These are phyloP conservation scores for Kodamaea neixiangensis DNA, from an alignment of 805 yeast species.

Conservation along the genomic window DNA sequence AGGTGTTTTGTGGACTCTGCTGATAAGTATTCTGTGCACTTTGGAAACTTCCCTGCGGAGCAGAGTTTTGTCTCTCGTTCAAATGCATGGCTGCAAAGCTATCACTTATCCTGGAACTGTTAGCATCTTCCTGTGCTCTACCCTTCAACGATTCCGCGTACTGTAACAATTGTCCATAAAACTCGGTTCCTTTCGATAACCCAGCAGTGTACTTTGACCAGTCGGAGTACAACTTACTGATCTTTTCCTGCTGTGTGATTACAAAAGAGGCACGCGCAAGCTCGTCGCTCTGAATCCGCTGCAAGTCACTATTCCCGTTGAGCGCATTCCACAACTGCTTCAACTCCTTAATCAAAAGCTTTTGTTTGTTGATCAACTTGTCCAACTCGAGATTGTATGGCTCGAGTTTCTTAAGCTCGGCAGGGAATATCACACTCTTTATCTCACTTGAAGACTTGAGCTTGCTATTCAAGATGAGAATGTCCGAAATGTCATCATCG, in stretches of 20 bases:
- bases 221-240: constrained; percentile 48
- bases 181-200: constrained; percentile 56
- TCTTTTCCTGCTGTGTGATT: constrained; percentile 33
- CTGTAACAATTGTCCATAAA: constrained; percentile 55
- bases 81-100: constrained; percentile 4
- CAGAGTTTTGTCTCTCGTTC: background rate
- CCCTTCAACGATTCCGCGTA: constrained; percentile 19
- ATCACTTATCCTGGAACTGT: background rate
- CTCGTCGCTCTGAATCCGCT: constrained; percentile 46
- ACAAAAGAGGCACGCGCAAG: constrained; percentile 37
- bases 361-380: constrained; percentile 67
- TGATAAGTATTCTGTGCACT: background rate
- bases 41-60: background rate
- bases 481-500: constrained; percentile 80
- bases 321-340: constrained; percentile 32
- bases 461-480: constrained; percentile 64
- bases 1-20: background rate
- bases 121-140: background rate
- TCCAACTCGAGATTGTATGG: constrained; percentile 68
- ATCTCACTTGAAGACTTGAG: constrained; percentile 59
- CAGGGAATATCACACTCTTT: constrained; percentile 55
- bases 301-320: constrained; percentile 27
- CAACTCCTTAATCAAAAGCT: constrained; percentile 40
- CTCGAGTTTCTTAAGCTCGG: constrained; percentile 75
- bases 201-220: constrained; percentile 66